Conservation (phyloP, 768 basidiomycete genomes). For the Gloeopeniophorella convolvens region DNA sequence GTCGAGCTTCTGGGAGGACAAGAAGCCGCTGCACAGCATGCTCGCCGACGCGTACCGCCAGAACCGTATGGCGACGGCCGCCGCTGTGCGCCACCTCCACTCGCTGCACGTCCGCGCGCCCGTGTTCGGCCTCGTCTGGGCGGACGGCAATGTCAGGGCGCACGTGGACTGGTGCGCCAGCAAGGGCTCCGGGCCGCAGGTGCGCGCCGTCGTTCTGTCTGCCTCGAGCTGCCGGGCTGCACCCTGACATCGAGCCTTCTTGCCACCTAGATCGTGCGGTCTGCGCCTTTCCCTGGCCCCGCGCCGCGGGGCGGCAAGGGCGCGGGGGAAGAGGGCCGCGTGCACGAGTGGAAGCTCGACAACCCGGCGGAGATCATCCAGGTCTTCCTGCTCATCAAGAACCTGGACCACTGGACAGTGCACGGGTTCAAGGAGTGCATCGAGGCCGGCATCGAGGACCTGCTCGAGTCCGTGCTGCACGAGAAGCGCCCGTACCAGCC, state of each 20-base stretch:
- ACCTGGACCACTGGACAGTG: slow-evolving; percentile 48
- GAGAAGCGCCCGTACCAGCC: slow-evolving; percentile 33
- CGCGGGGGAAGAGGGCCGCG: slow-evolving; percentile 24
- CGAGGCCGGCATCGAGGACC: slow-evolving; percentile 32
- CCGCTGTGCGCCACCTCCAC: slow-evolving; percentile 44
- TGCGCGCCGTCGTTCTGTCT: too few relatives aligned
- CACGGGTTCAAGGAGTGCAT: slow-evolving; percentile 37
- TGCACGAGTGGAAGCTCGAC: slow-evolving; percentile 46
- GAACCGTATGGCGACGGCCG: slow-evolving; percentile 49
- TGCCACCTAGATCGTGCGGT: slow-evolving; percentile 45
- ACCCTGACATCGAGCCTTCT: too few relatives aligned
- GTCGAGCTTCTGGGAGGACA: slow-evolving; percentile 54
- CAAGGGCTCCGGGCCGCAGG: slow-evolving; percentile 5
- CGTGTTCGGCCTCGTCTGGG: slow-evolving; percentile 50
- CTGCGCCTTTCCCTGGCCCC: slow-evolving; percentile 39
- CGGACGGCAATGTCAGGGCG: slow-evolving; percentile 43
- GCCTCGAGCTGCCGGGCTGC: too few relatives aligned
- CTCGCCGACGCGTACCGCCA: slow-evolving; percentile 51
- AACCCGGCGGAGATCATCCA: slow-evolving; percentile 39
- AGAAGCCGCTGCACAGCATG: slow-evolving; percentile 44
- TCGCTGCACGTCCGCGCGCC: slow-evolving; percentile 40
- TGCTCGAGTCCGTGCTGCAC: slow-evolving; percentile 31
- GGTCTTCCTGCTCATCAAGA: slow-evolving; percentile 45
- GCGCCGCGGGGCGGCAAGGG: slow-evolving; percentile 17
- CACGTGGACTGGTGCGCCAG: slow-evolving; percentile 49